Base-by-base conservation (phyloP, 2,329 filamentous ascomycete species). In the Amphichorda felina region DNA sequence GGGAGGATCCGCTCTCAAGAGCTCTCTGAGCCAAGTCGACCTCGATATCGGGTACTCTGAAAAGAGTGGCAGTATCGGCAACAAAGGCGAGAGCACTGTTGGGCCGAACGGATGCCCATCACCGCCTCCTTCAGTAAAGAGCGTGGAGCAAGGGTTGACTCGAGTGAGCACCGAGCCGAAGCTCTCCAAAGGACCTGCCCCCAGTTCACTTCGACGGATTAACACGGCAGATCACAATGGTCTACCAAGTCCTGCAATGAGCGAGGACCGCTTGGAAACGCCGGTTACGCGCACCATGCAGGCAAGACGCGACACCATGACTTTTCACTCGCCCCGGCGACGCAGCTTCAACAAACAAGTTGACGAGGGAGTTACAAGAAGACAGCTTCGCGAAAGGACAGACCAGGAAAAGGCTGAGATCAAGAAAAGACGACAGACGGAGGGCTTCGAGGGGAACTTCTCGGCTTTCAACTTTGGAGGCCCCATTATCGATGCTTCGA, bases 241-340 rank as follows among this genome's bases (percentile, higher is more conserved):
- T 6, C 50, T 66, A 1, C 63, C 64, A 1, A 68, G 63, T 3
- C 64, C 64, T 2, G 55, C 59, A 17, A 26, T 25, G 17, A 38
- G 37, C 15, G 37, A 35, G 15, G 34, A 34, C 8, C 28, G 33
- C 4, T 32, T 29, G 9, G 38, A 36, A 10, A 18, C 11, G 43
- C 66, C 67, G 2, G 50, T 69, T 4, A 64, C 72, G 27, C 62
- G 60, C 24, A 63, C 63, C 30, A 63, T 70, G 1, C 43, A 48
- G n/a, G 66, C 68, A 4, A 67, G 64, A 46, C 64, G 68, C 22
- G 67, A 74, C 30, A 70, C 67, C 2, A 44, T 69, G 11, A 64
- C 64, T 0, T 60, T 68, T 15, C 58, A 59, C 41, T 56, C 60
- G 0, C 57, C 65, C 2, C 56, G 61, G 15, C 57, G 64, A 25